Percentiles rank a stretch among this genome's conserved stretches.
These are phyloP conservation scores for Phialophora verrucosa DNA, from an alignment of 2,329 filamentous ascomycete genomes.

Conservation along the genomic window DNA sequence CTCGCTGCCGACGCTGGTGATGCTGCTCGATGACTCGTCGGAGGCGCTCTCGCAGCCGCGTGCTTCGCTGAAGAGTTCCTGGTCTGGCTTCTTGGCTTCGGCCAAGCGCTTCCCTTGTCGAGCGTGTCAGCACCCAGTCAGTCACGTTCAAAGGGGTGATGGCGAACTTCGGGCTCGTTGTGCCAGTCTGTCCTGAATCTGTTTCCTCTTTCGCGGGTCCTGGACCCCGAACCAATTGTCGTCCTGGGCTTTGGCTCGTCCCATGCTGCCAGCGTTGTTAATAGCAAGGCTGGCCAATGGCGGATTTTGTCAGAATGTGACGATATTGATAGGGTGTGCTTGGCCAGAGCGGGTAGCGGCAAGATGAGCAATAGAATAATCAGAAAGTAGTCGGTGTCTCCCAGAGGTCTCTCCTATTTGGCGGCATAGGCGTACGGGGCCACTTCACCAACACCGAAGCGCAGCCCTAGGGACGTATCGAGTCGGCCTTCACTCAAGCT, in stretches of 20 bases:
- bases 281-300: constrained; percentile 4
- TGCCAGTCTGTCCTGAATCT: constrained; percentile 48
- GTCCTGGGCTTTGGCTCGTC: constrained; percentile 19
- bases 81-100: constrained; percentile 27
- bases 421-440: neutral
- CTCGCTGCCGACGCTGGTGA: neutral
- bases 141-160: neutral
- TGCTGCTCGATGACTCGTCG: constrained; percentile 1
- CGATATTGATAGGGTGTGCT: neutral
- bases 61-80: constrained; percentile 19
- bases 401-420: neutral
- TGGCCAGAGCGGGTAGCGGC: neutral
- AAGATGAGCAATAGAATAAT: neutral
- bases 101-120: constrained; percentile 22
- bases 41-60: constrained; percentile 4
- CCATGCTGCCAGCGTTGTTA: constrained; percentile 8
- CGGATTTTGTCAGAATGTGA: constrained; percentile 8
- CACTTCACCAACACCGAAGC: neutral
- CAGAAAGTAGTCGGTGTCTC: neutral
- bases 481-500: neutral
- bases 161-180: constrained; percentile 47
- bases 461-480: neutral
- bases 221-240: constrained; percentile 44
- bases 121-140: neutral
- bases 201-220: constrained; percentile 47